These are phyloP conservation scores for Dissophora globulifera DNA, from an alignment of 192 early-diverging fungal species.

Conservation along the genomic window DNA sequence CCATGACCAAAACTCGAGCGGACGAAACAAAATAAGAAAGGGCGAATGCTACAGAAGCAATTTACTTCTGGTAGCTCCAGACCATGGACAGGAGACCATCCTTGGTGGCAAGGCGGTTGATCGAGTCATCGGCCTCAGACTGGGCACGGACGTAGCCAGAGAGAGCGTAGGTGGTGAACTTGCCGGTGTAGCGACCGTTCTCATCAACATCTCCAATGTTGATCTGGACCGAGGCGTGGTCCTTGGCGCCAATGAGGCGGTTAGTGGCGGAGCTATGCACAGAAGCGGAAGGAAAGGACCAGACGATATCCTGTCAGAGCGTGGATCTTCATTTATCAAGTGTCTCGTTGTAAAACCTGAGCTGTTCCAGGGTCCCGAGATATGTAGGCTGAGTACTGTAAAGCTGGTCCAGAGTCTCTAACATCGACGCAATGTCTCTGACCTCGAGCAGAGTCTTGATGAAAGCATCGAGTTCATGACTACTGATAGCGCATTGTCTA, in stretches of 20 bases:
- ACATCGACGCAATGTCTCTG: too few species aligned
- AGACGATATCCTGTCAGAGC: too few species aligned
- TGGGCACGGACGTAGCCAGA: slow-evolving; percentile 91
- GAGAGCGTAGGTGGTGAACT: slow-evolving; percentile 89
- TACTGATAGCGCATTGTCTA: too few species aligned
- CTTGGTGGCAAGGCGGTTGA: slow-evolving; percentile 92
- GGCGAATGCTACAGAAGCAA: slow-evolving; percentile 1
- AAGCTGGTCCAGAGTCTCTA: too few species aligned
- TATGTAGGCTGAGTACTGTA: too few species aligned
- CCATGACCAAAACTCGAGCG: background rate
- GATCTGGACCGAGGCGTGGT: slow-evolving; percentile 98
- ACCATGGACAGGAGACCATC: slow-evolving; percentile 82
- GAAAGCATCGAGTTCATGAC: too few species aligned
- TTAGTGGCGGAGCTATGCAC: slow-evolving; percentile 92
- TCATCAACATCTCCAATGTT: slow-evolving; percentile 95
- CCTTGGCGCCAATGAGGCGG: slow-evolving; percentile 98
- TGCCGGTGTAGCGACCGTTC: slow-evolving; percentile 77
- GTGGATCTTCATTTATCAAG: too few species aligned
- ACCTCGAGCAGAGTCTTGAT: too few species aligned
- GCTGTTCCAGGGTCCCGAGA: too few species aligned
- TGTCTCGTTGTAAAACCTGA: too few species aligned
- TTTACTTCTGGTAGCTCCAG: slow-evolving; percentile 81
- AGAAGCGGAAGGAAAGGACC: background rate
- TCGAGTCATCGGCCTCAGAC: slow-evolving; percentile 94
- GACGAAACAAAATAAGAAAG: background rate